These are phyloP conservation scores for Babesia gibsoni DNA, from an alignment of 169 alveolate species.

Conservation along the genomic window DNA sequence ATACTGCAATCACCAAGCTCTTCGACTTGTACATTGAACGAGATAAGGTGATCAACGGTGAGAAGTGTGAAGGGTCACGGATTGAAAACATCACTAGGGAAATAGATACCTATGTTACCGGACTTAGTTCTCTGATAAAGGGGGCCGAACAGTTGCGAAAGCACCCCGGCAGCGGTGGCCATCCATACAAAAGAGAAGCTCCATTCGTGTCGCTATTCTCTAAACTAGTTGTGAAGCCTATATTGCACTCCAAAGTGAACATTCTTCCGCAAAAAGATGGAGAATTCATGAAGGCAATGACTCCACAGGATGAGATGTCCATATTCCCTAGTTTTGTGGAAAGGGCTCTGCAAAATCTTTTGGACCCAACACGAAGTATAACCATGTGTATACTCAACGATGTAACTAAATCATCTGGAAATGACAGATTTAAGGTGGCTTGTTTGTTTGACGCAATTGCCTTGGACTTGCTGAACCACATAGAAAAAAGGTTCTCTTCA, in stretches of 20 bases:
- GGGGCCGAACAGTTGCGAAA: slow-evolving; percentile 29
- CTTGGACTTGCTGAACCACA: slow-evolving; percentile 3
- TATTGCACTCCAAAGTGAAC: neutral
- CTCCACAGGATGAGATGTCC: slow-evolving; percentile 29
- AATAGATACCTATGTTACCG: slow-evolving; percentile 23
- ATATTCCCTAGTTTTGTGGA: slow-evolving; percentile 35
- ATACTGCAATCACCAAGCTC: slow-evolving; percentile 12
- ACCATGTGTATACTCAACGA: slow-evolving; percentile 50
- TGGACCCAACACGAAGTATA: slow-evolving; percentile 30
- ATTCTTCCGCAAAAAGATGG: neutral
- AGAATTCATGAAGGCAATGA: neutral
- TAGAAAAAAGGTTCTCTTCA: slow-evolving; percentile 35
- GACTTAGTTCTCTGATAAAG: slow-evolving; percentile 38
- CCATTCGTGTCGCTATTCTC: slow-evolving; percentile 3
- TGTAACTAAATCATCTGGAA: slow-evolving; percentile 7
- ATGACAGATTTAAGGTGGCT: slow-evolving; percentile 34
- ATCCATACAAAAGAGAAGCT: neutral
- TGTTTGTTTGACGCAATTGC: slow-evolving; percentile 51
- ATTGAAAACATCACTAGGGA: slow-evolving; percentile 1
- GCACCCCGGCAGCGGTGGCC: neutral
- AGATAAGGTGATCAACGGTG: neutral
- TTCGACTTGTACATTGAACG: slow-evolving; percentile 32
- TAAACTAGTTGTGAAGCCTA: slow-evolving; percentile 1
- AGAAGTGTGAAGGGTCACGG: neutral
- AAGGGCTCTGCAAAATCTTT: neutral